Percentiles rank a stretch among this genome's conserved stretches.
Conservation (phyloP, 306 rosid species). For the Lotus japonicus region DNA sequence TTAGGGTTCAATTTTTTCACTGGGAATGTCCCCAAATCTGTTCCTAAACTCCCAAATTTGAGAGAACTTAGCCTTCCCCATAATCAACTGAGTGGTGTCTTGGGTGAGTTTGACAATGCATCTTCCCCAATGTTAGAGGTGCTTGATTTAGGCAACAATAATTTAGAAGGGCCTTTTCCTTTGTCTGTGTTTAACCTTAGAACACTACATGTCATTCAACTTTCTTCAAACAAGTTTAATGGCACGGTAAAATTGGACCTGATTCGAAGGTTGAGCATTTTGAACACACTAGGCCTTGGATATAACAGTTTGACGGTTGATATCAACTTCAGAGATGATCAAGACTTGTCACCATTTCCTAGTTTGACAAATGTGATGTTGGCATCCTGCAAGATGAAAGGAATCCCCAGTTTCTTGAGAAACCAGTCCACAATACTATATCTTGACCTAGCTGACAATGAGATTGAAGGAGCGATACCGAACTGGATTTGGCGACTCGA, state of each 20-base stretch:
- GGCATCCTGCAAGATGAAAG: slow-evolving; percentile 26
- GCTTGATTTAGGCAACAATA: slow-evolving; percentile 41
- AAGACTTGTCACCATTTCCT: background rate
- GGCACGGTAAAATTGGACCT: slow-evolving; percentile 21
- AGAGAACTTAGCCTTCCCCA: too few species aligned
- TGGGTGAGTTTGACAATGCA: background rate
- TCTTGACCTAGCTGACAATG: slow-evolving; percentile 37
- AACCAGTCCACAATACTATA: background rate
- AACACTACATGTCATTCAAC: slow-evolving; percentile 17
- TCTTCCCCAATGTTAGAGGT: background rate
- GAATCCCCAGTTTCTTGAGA: slow-evolving; percentile 31
- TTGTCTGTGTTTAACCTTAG: slow-evolving; percentile 9
- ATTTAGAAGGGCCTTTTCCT: slow-evolving; percentile 38
- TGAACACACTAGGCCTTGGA: slow-evolving; percentile 36
- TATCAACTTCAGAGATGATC: background rate
- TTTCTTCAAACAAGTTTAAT: slow-evolving; percentile 42
- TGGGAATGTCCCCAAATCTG: background rate
- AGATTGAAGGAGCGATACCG: slow-evolving; percentile 17
- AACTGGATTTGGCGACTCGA: background rate
- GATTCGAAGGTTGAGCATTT: slow-evolving; percentile 15
- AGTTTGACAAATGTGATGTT: slow-evolving; percentile 1
- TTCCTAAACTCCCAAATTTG: background rate
- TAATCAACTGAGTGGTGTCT: background rate
- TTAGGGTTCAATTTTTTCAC: background rate
- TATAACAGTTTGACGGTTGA: slow-evolving; percentile 23